Conservation (phyloP, 495 filamentous ascomycete species). For the Thermothielavioides terrestris region DNA sequence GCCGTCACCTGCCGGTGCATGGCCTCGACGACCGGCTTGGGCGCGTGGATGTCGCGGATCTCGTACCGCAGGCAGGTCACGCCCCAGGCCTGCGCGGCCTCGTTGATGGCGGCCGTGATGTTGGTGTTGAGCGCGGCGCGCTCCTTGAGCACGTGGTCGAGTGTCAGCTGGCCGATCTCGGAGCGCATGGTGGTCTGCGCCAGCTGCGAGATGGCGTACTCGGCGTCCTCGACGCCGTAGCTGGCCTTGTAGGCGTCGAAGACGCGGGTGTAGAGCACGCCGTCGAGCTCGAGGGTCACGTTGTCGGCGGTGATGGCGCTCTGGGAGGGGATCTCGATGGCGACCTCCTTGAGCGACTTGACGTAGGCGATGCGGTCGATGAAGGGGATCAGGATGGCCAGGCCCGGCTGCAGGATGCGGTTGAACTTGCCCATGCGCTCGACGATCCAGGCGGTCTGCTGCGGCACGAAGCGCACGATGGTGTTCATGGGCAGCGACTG, state of each 20-base stretch:
- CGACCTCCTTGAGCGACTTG: constrained; percentile 90
- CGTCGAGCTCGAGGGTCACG: constrained; percentile 92
- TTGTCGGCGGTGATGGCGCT: constrained; percentile 98
- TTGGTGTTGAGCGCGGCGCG: constrained; percentile 91
- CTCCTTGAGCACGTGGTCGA: constrained; percentile 97
- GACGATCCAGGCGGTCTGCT: constrained; percentile 98
- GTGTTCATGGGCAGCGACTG: constrained; percentile 76
- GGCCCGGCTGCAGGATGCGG: constrained; percentile 80
- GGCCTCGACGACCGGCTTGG: constrained; percentile 81
- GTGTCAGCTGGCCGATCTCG: constrained; percentile 90
- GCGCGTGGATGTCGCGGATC: constrained; percentile 96
- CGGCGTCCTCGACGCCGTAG: constrained; percentile 96
- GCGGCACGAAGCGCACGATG: constrained; percentile 91
- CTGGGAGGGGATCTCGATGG: constrained; percentile 89
- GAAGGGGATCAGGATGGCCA: constrained; percentile 84
- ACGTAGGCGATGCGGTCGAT: constrained; percentile 96
- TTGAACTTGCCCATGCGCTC: constrained; percentile 98
- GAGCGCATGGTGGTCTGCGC: constrained; percentile 98
- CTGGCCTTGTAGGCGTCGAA: constrained; percentile 98
- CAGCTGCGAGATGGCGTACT: constrained; percentile 96
- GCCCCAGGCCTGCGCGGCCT: constrained; percentile 93
- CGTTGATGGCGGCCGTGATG: constrained; percentile 96
- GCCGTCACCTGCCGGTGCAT: constrained; percentile 99
- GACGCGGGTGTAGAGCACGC: constrained; percentile 86
- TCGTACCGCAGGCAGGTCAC: constrained; percentile 94